Evolutionary conservation across 495 filamentous ascomycete species (phyloP).

Genomic region (Trichoderma asperelloides): DNA sequence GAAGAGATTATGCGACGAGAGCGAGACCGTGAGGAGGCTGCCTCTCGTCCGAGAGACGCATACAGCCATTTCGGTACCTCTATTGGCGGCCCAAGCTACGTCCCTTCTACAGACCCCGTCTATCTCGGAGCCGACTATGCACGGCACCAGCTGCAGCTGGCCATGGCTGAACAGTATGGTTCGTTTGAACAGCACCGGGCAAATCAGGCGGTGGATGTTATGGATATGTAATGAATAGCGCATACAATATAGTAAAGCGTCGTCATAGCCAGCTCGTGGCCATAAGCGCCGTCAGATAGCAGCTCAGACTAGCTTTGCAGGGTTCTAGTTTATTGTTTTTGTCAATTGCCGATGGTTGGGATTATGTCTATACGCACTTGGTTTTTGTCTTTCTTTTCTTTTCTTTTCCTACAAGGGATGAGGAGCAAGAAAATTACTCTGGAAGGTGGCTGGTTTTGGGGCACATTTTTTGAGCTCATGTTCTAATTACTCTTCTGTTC

Average conservation of each 20-base stretch:
- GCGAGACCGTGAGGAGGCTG: conserved; percentile 28
- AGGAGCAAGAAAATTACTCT: neutral
- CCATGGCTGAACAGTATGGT: conserved; percentile 54
- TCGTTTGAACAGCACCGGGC: conserved; percentile 9
- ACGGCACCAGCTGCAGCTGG: conserved; percentile 38
- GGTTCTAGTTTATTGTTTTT: neutral
- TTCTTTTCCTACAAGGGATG: neutral
- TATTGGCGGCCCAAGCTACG: conserved; percentile 36
- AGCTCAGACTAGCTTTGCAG: neutral
- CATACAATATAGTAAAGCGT: neutral
- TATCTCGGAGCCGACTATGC: conserved; percentile 35
- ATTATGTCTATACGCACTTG: too few species aligned
- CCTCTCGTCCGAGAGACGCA: neutral
- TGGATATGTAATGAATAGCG: conserved; percentile 11
- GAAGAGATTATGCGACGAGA: conserved; percentile 43
- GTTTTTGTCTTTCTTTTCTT: neutral
- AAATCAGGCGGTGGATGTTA: conserved; percentile 5
- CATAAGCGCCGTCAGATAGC: neutral
- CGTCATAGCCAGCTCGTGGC: neutral
- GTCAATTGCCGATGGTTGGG: neutral
- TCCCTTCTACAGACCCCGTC: conserved; percentile 51
- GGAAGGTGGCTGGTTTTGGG: neutral
- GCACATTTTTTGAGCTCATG: neutral
- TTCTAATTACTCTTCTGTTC: neutral
- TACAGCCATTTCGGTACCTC: conserved; percentile 26